phyloP scores from a whole-genome alignment of 768 basidiomycete genomes.

The Tylopilus sp. region DNA sequence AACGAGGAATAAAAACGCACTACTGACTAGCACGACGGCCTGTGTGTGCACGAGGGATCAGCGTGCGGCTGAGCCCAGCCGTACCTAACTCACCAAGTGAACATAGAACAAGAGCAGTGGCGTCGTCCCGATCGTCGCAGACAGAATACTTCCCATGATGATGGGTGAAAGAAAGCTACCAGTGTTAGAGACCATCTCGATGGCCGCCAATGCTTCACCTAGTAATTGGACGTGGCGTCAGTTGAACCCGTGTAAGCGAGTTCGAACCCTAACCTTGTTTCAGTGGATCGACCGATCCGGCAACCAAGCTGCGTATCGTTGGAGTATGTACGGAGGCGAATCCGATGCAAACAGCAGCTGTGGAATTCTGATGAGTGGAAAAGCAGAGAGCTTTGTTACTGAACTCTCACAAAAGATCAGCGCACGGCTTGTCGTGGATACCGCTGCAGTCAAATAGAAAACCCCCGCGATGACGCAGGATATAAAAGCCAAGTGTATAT shows the following conservation, averaged over 20 bases:
- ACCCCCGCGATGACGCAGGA: slow-evolving; percentile 18
- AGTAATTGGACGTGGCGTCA: not conserved
- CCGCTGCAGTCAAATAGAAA: slow-evolving; percentile 10
- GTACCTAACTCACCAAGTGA: slow-evolving; percentile 13
- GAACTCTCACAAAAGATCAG: slow-evolving; percentile 15
- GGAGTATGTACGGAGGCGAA: slow-evolving; percentile 14
- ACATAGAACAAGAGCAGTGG: slow-evolving; percentile 26
- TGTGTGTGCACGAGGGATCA: slow-evolving; percentile 5
- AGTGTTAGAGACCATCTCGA: slow-evolving; percentile 25
- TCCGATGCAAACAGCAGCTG: slow-evolving; percentile 19
- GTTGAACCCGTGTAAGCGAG: too few relatives aligned
- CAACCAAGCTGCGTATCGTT: slow-evolving; percentile 24
- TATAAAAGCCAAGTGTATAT: slow-evolving; percentile 27
- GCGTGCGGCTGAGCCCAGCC: not conserved
- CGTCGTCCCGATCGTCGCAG: slow-evolving; percentile 17
- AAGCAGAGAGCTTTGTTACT: not conserved
- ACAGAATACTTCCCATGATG: slow-evolving; percentile 30
- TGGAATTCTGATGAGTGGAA: not conserved
- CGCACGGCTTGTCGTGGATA: slow-evolving; percentile 1
- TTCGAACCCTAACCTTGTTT: slow-evolving; percentile 21
- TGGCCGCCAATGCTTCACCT: slow-evolving; percentile 30
- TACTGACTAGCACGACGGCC: slow-evolving; percentile 17
- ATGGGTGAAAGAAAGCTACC: slow-evolving; percentile 26
- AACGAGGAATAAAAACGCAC: slow-evolving; percentile 20
- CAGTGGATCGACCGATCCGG: slow-evolving; percentile 27